phyloP scores from a whole-genome alignment of 352 stramenopile species.

The Globisporangium splendens region DNA sequence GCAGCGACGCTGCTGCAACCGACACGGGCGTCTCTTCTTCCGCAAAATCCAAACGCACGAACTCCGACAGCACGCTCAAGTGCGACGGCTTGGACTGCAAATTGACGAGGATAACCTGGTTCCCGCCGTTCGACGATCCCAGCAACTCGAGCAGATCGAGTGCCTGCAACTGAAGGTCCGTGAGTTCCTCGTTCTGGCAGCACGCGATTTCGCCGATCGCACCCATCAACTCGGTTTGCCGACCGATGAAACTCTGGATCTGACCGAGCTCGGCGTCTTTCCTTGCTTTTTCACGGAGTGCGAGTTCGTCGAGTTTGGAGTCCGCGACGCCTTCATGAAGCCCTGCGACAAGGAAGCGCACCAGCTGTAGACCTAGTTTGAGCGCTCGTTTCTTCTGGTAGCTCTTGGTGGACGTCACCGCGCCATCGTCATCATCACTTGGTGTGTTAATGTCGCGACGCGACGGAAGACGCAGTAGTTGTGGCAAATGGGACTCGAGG shows the following conservation, averaged over 20 bases:
- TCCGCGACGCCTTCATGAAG: constrained; percentile 56
- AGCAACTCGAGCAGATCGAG: constrained; percentile 62
- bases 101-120: constrained; percentile 72
- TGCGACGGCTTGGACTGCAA: constrained; percentile 39
- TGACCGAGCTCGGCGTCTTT: constrained; percentile 40
- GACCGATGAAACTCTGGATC: constrained; percentile 63
- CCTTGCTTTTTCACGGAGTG: constrained; percentile 35
- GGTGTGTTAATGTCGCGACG: constrained; percentile 11
- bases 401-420: constrained; percentile 15
- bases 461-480: constrained; percentile 33
- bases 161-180: constrained; percentile 57
- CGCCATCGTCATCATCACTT: constrained; percentile 14
- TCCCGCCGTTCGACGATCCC: constrained; percentile 47
- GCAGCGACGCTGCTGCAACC: constrained; percentile 48
- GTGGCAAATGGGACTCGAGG: constrained; percentile 46
- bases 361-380: constrained; percentile 57
- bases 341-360: constrained; percentile 55
- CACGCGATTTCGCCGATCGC: constrained; percentile 68
- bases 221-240: constrained; percentile 54
- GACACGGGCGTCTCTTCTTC: constrained; percentile 60
- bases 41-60: constrained; percentile 52
- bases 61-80: constrained; percentile 48
- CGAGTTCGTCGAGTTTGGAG: constrained; percentile 49
- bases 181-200: constrained; percentile 36
- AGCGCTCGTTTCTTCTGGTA: constrained; percentile 51